phyloP scores from a whole-genome alignment of 176 grass and related monocot genomes.

The Avena insularis region DNA sequence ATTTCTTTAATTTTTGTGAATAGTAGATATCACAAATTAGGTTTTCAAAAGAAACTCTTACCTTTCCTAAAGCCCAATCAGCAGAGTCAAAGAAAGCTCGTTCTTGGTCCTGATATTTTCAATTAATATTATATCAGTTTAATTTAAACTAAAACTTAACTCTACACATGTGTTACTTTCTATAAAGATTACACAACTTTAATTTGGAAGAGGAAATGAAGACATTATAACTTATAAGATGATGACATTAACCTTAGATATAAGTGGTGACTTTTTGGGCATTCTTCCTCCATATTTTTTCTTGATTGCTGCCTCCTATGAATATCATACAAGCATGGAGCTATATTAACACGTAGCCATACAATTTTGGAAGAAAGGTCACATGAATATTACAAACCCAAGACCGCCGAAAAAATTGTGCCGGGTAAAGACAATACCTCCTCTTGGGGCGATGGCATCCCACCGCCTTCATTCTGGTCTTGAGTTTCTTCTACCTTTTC shows the following conservation, averaged over 20 bases:
- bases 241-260: conserved; percentile 70
- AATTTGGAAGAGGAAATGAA: conserved; percentile 12
- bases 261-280: conserved; percentile 77
- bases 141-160: conserved; percentile 8
- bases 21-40: background rate
- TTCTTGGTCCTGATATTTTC: conserved; percentile 81
- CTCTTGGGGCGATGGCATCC: conserved; percentile 64
- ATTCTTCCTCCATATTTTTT: conserved; percentile 85
- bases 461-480: conserved; percentile 50
- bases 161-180: background rate
- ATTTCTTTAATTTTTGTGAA: background rate
- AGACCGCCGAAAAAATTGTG: conserved; percentile 18
- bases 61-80: conserved; percentile 99
- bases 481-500: conserved; percentile 55
- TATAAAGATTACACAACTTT: background rate
- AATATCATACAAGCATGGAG: background rate
- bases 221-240: background rate
- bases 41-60: conserved; percentile 32
- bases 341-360: conserved; percentile 10
- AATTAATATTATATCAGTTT: conserved; percentile 23
- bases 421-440: conserved; percentile 44
- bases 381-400: background rate
- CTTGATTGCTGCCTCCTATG: conserved; percentile 77
- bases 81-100: conserved; percentile 96
- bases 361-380: background rate